Percentiles rank a stretch among this genome's conserved stretches.
Evolutionary conservation across 495 filamentous ascomycete species (phyloP).

Genomic region (Collariella sp.): DNA sequence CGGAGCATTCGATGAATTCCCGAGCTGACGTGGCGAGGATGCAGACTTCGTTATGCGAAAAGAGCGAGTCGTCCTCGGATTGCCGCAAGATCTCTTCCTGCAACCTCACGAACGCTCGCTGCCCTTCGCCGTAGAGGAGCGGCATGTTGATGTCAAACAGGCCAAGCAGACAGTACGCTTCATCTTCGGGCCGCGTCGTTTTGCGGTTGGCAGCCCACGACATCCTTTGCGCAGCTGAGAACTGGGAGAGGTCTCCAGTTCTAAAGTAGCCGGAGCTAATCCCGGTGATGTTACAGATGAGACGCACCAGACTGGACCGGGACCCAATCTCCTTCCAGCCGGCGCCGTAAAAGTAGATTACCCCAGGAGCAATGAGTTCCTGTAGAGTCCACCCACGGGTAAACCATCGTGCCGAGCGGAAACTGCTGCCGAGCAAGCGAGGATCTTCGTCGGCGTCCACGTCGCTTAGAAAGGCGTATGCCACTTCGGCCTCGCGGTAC

Average conservation of each 20-base stretch:
- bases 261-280: background rate
- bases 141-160: constrained; percentile 16
- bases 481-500: constrained; percentile 27
- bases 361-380: constrained; percentile 33
- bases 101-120: background rate
- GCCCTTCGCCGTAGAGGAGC: constrained; percentile 10
- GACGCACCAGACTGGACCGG: background rate
- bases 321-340: background rate
- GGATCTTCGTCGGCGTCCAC: background rate
- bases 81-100: constrained; percentile 2
- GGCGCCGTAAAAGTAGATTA: constrained; percentile 24
- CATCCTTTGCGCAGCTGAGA: constrained; percentile 11
- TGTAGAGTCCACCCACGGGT: constrained; percentile 37
- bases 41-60: background rate
- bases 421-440: background rate
- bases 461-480: constrained; percentile 26
- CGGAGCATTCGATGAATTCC: background rate
- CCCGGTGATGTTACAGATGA: background rate
- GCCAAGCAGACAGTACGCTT: constrained; percentile 16
- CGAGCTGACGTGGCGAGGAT: background rate
- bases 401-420: constrained; percentile 29
- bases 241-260: background rate
- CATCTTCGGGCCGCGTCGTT: constrained; percentile 13
- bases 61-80: constrained; percentile 10
- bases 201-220: constrained; percentile 14